Evolutionary conservation across 176 grass and related monocot species (phyloP), one percentile per base, ranked within the genome.

Genomic region (Musa schizocarpa): DNA sequence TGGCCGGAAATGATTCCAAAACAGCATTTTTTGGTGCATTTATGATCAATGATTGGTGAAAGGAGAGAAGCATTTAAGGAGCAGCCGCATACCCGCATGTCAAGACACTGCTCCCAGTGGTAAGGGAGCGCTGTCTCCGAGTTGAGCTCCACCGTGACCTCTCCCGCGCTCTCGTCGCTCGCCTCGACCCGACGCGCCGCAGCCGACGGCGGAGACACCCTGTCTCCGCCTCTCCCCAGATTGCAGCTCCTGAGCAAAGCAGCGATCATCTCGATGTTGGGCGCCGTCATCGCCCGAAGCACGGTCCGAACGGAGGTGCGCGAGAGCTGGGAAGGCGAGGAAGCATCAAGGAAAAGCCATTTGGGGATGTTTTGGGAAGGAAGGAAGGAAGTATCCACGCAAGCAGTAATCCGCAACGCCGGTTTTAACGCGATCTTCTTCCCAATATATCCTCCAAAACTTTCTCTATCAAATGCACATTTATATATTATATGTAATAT

Each of bases 101-200:
- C 94, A 71, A 98, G 94, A 72, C 94, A 98, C 80, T 98, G 94
- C 80, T 98, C 90, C 94, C 94, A 98, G 74, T 93, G 86, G 88
- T 86, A 93, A 56, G 94, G 94, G 55, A 98, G 86, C n/a, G 94
- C 77, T 55, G 88, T 73, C 10, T 93, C 86, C 70, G 90, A 98
- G 90, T 98, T 98, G 71, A 98, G 86, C 86, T 93, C 94, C 63
- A 98, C 90, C 51, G 90, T 86, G 77, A 89, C 79, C 29, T 71
- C 67, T 53, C 83, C 52, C 14, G 17, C 72, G 81, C 81, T 85
- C 68, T 79, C 82, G 79, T 81, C 78, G 78, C 54, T 68, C 54
- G 80, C 76, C 67, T 82, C 71, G 27, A 61, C 54, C 62, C 13
- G 74, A 50, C 24, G 77, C 78, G 13, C 59, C 74, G 43, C 54